Evolutionary conservation across 768 basidiomycete species (phyloP), one percentile per base, ranked within the genome.

Genomic region (Daedaleopsis nitida): DNA sequence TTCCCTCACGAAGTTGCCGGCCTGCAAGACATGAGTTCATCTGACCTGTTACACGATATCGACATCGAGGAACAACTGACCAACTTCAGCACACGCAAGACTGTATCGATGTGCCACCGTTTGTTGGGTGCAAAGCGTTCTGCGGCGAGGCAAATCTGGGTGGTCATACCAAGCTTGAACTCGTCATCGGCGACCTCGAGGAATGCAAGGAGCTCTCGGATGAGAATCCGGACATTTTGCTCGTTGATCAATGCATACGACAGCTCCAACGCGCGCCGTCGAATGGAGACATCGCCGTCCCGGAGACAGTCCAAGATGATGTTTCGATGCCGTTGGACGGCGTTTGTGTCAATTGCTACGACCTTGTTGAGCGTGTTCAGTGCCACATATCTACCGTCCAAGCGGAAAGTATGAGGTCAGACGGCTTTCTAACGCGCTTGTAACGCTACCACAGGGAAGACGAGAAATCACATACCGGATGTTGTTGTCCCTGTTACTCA

Each of bases 271-370:
- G 97, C 97, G 58, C 97, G 89, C 47, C 97, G 88, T 37, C 97
- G 88, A 71, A 99, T 99, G 11, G 97, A 99, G 58, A 99, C 98
- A 68, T 98, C 97, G 11, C 96, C 97, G 67, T 99, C 97, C n/a
- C 96, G 89, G 42, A 99, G 79, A 78, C 97, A 99, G 73, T 98
- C 96, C n/a, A 99, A 86, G 65, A 99, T 98, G 66, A 93, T 98
- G 74, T 96, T 95, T 24, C 95, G 91, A 74, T 99, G 97, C 23
- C 97, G 88, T 74, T 98, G 96, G 1, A 99, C 97, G 17, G 97
- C 97, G 74, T 92, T 94, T 12, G 96, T 98, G 74, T 98, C 96
- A 81, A 98, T 95, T 10, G 92, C 84, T 8, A 99, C 97, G 39
- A 98, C 96, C 73, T 98, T 98, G 81, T 96, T 98, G 48, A 99